Percentiles rank a stretch among this genome's conserved stretches.
phyloP scores from a whole-genome alignment of 2,329 filamentous ascomycete species.

The Aspergillus tubingensis region DNA sequence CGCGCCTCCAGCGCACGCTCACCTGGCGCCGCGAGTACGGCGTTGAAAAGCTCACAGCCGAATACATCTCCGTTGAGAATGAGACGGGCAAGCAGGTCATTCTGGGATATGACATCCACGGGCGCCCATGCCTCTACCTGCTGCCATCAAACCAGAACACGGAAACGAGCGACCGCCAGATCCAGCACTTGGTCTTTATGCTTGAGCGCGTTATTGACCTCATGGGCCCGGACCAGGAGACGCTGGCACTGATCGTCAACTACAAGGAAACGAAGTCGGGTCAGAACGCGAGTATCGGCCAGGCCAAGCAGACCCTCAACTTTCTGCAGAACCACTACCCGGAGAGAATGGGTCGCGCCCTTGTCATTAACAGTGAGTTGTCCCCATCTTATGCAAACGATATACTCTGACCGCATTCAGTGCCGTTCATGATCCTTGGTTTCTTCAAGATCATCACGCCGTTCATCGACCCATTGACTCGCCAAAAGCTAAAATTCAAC shows the following conservation, averaged over 20 bases:
- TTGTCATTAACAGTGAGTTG: slow-evolving; percentile 80
- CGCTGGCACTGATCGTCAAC: slow-evolving; percentile 82
- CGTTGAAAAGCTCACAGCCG: slow-evolving; percentile 69
- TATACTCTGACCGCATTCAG: slow-evolving; percentile 45
- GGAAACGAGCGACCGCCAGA: slow-evolving; percentile 77
- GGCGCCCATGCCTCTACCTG: slow-evolving; percentile 86
- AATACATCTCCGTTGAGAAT: slow-evolving; percentile 91
- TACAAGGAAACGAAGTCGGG: slow-evolving; percentile 79
- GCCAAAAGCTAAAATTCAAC: slow-evolving; percentile 96
- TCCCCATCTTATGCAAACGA: background rate
- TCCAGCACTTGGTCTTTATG: slow-evolving; percentile 96
- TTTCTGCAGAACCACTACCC: slow-evolving; percentile 97
- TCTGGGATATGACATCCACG: slow-evolving; percentile 81
- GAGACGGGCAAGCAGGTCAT: slow-evolving; percentile 95
- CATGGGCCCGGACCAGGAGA: slow-evolving; percentile 85
- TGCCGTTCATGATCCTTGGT: slow-evolving; percentile 85
- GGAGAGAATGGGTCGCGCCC: slow-evolving; percentile 81
- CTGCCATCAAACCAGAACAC: slow-evolving; percentile 92
- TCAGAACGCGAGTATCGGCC: slow-evolving; percentile 73
- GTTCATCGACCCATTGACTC: slow-evolving; percentile 93
- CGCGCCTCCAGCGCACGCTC: slow-evolving; percentile 77
- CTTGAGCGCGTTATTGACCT: slow-evolving; percentile 85
- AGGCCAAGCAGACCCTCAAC: slow-evolving; percentile 79
- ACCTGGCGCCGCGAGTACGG: slow-evolving; percentile 91
- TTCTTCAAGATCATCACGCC: slow-evolving; percentile 97